Evolutionary conservation across 805 yeast genomes (phyloP).

Genomic region (Wilhelminamyces savonicus): DNA sequence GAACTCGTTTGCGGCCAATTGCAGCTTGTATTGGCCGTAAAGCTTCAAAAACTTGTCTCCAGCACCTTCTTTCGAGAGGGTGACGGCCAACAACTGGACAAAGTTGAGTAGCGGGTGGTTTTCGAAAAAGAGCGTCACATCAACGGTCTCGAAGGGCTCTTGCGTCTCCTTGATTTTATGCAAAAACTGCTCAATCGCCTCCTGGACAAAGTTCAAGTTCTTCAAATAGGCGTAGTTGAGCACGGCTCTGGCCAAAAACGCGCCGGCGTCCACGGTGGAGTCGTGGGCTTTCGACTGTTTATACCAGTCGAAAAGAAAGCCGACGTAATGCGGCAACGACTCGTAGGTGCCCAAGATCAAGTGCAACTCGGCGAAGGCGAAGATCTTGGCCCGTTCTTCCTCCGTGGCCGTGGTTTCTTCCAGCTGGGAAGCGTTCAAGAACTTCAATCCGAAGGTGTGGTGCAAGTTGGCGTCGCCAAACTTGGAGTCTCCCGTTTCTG

Average conservation of each 20-base stretch:
- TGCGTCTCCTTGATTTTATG: slow-evolving; percentile 9
- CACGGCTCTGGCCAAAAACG: slow-evolving; percentile 50
- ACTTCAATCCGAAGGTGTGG: slow-evolving; percentile 63
- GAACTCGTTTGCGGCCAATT: slow-evolving; percentile 29
- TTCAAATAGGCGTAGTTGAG: slow-evolving; percentile 67
- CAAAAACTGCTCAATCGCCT: slow-evolving; percentile 20
- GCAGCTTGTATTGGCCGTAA: slow-evolving; percentile 40
- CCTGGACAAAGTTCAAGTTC: slow-evolving; percentile 55
- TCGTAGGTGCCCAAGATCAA: slow-evolving; percentile 61
- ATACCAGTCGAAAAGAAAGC: slow-evolving; percentile 43
- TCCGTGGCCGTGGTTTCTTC: slow-evolving; percentile 11
- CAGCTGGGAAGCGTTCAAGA: slow-evolving; percentile 33
- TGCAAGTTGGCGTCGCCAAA: slow-evolving; percentile 76
- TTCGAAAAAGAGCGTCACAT: slow-evolving; percentile 34
- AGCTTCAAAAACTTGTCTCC: slow-evolving; percentile 50
- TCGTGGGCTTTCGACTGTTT: slow-evolving; percentile 13
- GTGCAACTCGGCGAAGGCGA: slow-evolving; percentile 68
- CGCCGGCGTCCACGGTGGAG: slow-evolving; percentile 26
- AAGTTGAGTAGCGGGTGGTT: slow-evolving; percentile 52
- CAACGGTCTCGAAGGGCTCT: slow-evolving; percentile 21
- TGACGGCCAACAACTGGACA: slow-evolving; percentile 55
- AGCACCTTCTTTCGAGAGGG: slow-evolving; percentile 47
- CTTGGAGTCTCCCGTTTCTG: slow-evolving; percentile 32
- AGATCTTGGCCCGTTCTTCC: slow-evolving; percentile 31
- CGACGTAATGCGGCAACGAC: slow-evolving; percentile 32